These are phyloP conservation scores for Phialophora expanda DNA, from an alignment of 2,329 filamentous ascomycete genomes.

Conservation along the genomic window DNA sequence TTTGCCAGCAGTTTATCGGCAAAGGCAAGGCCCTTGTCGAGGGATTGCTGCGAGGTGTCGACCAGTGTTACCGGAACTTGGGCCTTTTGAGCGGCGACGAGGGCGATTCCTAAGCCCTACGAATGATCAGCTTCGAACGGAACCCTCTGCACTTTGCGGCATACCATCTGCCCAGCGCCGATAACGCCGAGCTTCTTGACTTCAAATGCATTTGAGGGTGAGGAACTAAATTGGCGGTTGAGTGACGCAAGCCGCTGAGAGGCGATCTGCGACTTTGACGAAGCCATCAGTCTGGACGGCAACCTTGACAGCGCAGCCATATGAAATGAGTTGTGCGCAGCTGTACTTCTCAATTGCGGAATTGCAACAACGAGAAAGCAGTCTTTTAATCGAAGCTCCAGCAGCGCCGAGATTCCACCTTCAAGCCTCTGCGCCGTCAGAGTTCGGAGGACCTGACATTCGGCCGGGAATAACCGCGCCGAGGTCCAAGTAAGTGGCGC, in stretches of 20 bases:
- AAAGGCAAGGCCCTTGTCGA: constrained; percentile 89
- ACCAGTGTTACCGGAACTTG: constrained; percentile 83
- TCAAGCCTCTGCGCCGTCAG: constrained; percentile 8
- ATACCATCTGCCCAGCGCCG: constrained; percentile 94
- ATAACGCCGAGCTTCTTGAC: constrained; percentile 90
- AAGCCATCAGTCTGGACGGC: constrained; percentile 46
- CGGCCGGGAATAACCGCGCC: constrained; percentile 1
- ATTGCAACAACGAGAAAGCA: background rate
- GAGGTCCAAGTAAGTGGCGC: background rate
- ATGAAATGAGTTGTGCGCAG: constrained; percentile 12
- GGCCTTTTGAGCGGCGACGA: constrained; percentile 87
- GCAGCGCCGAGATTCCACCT: constrained; percentile 20
- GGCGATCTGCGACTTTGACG: constrained; percentile 42
- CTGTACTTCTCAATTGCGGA: background rate
- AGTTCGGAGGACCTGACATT: background rate
- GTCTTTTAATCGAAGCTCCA: constrained; percentile 3
- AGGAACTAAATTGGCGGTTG: constrained; percentile 71
- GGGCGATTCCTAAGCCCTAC: constrained; percentile 91
- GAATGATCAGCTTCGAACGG: constrained; percentile 6
- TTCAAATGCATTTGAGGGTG: constrained; percentile 65
- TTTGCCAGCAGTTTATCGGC: constrained; percentile 96
- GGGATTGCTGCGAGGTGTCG: constrained; percentile 79
- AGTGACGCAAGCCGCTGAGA: constrained; percentile 45
- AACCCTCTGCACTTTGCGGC: constrained; percentile 38
- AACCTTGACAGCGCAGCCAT: constrained; percentile 35